A percentile compares a stretch with the other conserved stretches of the same genome.
Evolutionary conservation across 2,329 filamentous ascomycete species (phyloP).

Genomic region (Metarhizium album): DNA sequence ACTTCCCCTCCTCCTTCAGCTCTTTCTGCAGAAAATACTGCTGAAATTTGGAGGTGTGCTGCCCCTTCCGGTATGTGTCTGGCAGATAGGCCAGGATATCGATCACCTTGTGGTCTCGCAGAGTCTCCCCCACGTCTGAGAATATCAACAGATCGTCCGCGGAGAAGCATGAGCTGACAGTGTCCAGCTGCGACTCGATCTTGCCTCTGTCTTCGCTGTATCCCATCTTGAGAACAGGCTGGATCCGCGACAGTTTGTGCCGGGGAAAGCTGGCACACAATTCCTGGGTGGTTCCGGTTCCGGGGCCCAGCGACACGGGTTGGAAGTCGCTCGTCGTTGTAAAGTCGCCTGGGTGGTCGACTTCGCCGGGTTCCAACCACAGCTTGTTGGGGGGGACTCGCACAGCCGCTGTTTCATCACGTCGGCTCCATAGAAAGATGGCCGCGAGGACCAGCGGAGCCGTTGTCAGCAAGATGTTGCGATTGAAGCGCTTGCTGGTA

Average conservation of each 20-base stretch:
- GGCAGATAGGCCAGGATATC: constrained; percentile 26
- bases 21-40: constrained; percentile 30
- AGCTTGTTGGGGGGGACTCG: not conserved
- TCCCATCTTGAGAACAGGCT: constrained; percentile 23
- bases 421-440: not conserved
- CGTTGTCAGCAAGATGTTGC: constrained; percentile 16
- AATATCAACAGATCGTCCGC: constrained; percentile 32
- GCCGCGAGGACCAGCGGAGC: constrained; percentile 13
- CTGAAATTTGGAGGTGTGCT: constrained; percentile 25
- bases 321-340: constrained; percentile 19
- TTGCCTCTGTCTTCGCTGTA: constrained; percentile 13
- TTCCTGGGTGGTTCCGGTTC: constrained; percentile 14
- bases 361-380: not conserved
- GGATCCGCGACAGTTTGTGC: constrained; percentile 19
- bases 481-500: constrained; percentile 22
- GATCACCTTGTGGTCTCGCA: constrained; percentile 30
- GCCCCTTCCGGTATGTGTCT: constrained; percentile 21
- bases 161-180: constrained; percentile 39
- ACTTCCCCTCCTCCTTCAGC: constrained; percentile 21
- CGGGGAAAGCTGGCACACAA: constrained; percentile 22
- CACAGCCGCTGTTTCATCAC: not conserved
- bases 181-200: constrained; percentile 34
- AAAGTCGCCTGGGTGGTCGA: constrained; percentile 16
- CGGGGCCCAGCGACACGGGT: constrained; percentile 16
- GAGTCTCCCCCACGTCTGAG: constrained; percentile 36